Evolutionary conservation across 2,329 filamentous ascomycete genomes (phyloP), one percentile per base, ranked within the genome.

Genomic region (Blumeria graminis): DNA sequence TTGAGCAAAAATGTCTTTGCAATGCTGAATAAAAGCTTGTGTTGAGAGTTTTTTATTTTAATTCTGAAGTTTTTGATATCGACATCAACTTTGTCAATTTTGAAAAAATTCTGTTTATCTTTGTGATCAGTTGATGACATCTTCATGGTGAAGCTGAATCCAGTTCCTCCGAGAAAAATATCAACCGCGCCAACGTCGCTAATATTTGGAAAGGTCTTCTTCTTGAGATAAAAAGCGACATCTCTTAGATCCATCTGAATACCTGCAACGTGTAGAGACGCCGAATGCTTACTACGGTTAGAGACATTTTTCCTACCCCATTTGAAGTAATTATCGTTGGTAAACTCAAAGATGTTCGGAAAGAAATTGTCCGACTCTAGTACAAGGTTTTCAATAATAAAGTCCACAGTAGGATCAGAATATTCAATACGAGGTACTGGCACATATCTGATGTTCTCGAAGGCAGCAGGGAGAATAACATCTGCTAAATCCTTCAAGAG

Each of bases 281-380:
- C 65, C 1, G 76, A 74, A 70, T 94, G 89, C 70, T 86, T 82
- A 69, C 80, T 82, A 74, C 82, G 86, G 74, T 77, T 93, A 64
- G 76, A 73, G 63, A 88, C 76, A 68, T 82, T 82, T 80, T 93
- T 95, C 66, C 92, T 87, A 39, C 90, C 92, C 81, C 85, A 94
- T 62, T 86, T 82, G 78, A 89, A 87, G 73, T 92, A 93, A 73
- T 96, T 92, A 71, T 96, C 89, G 66, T 81, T 92, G 58, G 81
- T 78, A 59, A 96, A 76, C 69, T 98, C 90, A 41, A 94, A 69
- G 5, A 90, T 76, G 64, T 98, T 98, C 60, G 92, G 92, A 71
- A 89, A 87, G 63, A 98, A 81, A 71, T 98, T 98, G 73, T 96
- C 89, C 61, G 86, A 89, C 72, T 98, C 92, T 55, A 98, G 77